Base-by-base conservation (phyloP, 495 filamentous ascomycete genomes). In the Cercophora samala region DNA sequence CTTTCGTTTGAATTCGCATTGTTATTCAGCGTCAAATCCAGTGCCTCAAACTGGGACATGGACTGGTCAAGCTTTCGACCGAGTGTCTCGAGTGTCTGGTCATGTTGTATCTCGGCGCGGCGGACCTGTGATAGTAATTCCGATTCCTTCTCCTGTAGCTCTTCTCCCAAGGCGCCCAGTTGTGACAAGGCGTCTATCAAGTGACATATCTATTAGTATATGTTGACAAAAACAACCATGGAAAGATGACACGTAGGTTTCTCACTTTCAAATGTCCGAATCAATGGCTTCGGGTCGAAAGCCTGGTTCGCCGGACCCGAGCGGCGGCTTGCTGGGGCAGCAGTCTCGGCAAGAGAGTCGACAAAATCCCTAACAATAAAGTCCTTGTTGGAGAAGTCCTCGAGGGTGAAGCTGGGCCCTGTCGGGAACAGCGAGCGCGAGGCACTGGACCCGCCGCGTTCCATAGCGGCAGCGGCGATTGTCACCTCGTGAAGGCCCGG, bases 361-460 rank as follows among this genome's bases (percentile, higher is more conserved):
- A 99, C 88, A 72, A 99, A 98, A 77, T 98, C 96, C 73, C 95
- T 92, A 67, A 97, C 96, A 68, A 98, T 97, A 78, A 97, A 99
- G 80, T 97, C 95, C 73, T 90, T 88, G 70, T 80, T 90, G 58
- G 92, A 94, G 82, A 97, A 97, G 77, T 91, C 91, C 22, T 96
- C 92, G 69, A 96, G 83, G 6, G 87, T 90, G 80, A 96, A 96
- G 77, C 83, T 87, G 58, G 91, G 91, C 22, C 90, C 91, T 74
- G 87, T 85, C 58, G 89, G 90, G 76, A 92, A 93, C 70, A 93
- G 82, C 53, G 89, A 80, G 77, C 89, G 86, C 65, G 79, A 77
- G 60, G 78, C 81, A 63, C 74, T 77, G 29, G 80, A 79, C 64
- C 75, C 76, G 67, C 74, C 73, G 71, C 78, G 78, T 74, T 84